phyloP scores from a whole-genome alignment of 163 green algal genomes.

The Trebouxia gelatinosa region DNA sequence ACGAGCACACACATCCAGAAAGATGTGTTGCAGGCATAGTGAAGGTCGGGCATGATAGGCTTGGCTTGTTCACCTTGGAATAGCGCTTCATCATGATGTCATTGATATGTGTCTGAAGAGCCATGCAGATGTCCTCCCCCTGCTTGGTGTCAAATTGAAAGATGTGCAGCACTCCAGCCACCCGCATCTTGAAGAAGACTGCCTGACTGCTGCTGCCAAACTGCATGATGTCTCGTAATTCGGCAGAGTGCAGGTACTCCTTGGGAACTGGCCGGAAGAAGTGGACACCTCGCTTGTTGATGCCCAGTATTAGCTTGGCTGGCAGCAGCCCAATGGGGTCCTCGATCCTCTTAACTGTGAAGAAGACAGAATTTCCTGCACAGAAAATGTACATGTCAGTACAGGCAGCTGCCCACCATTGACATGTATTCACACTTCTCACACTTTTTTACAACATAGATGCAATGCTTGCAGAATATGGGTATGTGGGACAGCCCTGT shows the following conservation, averaged over 20 bases:
- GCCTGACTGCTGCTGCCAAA: constrained; percentile 77
- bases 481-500: neutral
- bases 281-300: constrained; percentile 85
- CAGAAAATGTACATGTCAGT: neutral
- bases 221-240: constrained; percentile 99
- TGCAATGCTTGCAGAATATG: neutral
- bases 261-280: constrained; percentile 81
- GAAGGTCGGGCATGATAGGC: no score
- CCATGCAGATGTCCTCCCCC: constrained; percentile 98
- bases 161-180: constrained; percentile 96
- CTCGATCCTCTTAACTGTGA: constrained; percentile 86
- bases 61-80: no score
- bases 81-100: constrained; percentile 97
- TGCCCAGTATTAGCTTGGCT: constrained; percentile 90
- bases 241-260: constrained; percentile 96
- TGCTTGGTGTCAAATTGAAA: constrained; percentile 96
- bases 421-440: neutral
- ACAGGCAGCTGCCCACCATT: neutral
- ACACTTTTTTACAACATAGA: neutral
- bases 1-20: no score
- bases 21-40: no score
- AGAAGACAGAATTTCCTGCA: constrained; percentile 81
- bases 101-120: constrained; percentile 99
- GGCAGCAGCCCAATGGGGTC: constrained; percentile 97
- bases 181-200: constrained; percentile 99